phyloP scores from a whole-genome alignment of 2,329 filamentous ascomycete genomes.

The Cercospora sesami region DNA sequence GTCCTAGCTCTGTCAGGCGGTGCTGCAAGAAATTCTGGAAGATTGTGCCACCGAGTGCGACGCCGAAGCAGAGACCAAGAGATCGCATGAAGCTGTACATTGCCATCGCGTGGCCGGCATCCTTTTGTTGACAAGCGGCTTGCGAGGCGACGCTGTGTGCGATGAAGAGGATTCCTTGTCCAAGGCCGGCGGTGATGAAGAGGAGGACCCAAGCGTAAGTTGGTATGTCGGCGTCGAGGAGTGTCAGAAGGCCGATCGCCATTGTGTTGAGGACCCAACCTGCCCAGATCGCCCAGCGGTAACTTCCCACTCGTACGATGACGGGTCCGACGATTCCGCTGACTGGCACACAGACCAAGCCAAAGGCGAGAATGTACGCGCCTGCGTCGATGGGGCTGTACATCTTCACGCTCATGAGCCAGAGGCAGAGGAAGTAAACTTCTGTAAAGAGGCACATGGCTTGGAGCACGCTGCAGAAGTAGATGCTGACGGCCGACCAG shows the following conservation, averaged over 20 bases:
- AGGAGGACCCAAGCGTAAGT: conserved; percentile 47
- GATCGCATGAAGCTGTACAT: conserved; percentile 51
- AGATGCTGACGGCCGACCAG: conserved; percentile 35
- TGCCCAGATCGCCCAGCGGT: conserved; percentile 31
- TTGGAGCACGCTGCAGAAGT: conserved; percentile 36
- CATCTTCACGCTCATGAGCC: conserved; percentile 45
- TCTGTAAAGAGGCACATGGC: conserved; percentile 37
- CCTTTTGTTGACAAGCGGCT: conserved; percentile 36
- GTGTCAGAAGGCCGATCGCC: conserved; percentile 46
- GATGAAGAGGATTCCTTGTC: conserved; percentile 47
- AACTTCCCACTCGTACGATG: conserved; percentile 38
- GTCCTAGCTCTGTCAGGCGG: conserved; percentile 13
- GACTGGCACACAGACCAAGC: conserved; percentile 28
- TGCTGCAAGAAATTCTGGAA: conserved; percentile 41
- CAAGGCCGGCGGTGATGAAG: conserved; percentile 45
- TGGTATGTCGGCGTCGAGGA: conserved; percentile 43
- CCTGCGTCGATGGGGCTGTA: conserved; percentile 43
- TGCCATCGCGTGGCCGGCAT: conserved; percentile 43
- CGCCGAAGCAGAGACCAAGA: conserved; percentile 52
- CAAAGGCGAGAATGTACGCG: conserved; percentile 44
- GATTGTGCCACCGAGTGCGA: conserved; percentile 47
- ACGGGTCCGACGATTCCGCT: conserved; percentile 33
- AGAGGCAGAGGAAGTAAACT: conserved; percentile 48
- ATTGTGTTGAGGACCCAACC: conserved; percentile 42
- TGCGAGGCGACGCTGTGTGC: conserved; percentile 49